A percentile compares a stretch with the other conserved stretches of the same genome.
Evolutionary conservation across 202 grass and related monocot genomes (phyloP).

Genomic region (Cymbopogon flexuosus): DNA sequence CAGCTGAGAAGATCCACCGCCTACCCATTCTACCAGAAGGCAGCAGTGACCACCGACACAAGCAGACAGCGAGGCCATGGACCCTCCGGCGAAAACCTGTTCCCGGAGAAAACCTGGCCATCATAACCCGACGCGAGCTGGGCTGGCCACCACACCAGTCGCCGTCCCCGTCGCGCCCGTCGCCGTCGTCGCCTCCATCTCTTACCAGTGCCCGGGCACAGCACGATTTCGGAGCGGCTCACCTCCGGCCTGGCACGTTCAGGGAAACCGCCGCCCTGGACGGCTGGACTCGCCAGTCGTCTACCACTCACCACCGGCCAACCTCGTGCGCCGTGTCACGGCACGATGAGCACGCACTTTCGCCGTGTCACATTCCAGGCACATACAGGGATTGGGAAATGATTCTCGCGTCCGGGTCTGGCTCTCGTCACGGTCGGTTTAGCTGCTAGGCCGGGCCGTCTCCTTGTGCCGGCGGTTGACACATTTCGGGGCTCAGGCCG

Average conservation of each 20-base stretch:
- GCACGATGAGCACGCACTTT: background rate
- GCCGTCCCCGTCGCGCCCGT: background rate
- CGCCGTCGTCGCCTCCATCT: background rate
- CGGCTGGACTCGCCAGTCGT: no score
- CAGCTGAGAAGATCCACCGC: background rate
- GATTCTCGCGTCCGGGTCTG: no score
- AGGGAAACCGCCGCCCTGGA: background rate
- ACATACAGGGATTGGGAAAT: background rate
- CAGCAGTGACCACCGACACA: background rate
- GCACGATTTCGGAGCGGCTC: no score
- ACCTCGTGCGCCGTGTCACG: background rate
- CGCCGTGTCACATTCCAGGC: background rate
- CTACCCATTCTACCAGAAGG: background rate
- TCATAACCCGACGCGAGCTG: background rate
- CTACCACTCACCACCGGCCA: background rate
- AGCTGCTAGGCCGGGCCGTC: background rate
- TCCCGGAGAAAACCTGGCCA: background rate
- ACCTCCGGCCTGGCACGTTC: background rate
- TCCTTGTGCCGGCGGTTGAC: background rate
- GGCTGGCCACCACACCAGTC: background rate
- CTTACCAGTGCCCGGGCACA: no score
- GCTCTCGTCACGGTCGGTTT: background rate
- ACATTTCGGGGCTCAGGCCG: background rate
- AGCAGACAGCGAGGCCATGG: slow-evolving; percentile 22
- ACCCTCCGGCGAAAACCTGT: slow-evolving; percentile 26